Evolutionary conservation across 1,139 yeast genomes (phyloP), one percentile per base, ranked within the genome.

Genomic region (Taphrina wiesneri): DNA sequence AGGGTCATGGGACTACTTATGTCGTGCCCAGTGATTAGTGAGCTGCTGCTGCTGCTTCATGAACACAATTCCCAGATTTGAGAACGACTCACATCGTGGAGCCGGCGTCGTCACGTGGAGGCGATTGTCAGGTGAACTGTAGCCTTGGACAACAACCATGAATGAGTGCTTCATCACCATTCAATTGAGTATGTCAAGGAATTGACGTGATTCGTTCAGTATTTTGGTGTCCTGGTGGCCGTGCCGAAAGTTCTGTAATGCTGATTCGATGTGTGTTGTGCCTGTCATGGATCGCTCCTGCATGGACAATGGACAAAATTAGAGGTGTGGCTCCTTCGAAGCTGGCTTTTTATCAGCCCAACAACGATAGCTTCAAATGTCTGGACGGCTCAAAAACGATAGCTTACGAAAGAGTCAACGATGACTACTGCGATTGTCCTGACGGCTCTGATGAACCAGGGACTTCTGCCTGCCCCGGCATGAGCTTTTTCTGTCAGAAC

Each of bases 401-500:
- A 36, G 47, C 51, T 19, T 54, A 45, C 56, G 52, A 62, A 21
- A 59, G 63, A n/a, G 19, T 66, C 34, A 66, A 66, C 30, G 98
- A 93, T 74, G 87, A 91, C 72, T 86, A 83, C 73, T 92, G 98
- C 76, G 99, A 93, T 74, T 93, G 99, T 78, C 97, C 98, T 0
- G 99, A 93, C 76, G 99, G 99, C 0, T 86, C 95, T 2, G 99
- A 93, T 76, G 99, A 93, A 75, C 97, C 98, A 0, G 97, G 97
- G 0, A 93, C 98, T 0, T 81, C 88, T 63, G 97, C 97, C 0
- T 93, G 98, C 75, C 77, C 0, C 11, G 79, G 80, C 15, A 81
- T 81, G 15, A 70, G 70, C 60, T 93, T 91, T 73, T 91, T 85
- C 75, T 93, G 99, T 77, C 83, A 78, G 26, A 95, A 95, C 73